Conservation (phyloP, 1,284 basidiomycete genomes). For the Abortiporus biennis region DNA sequence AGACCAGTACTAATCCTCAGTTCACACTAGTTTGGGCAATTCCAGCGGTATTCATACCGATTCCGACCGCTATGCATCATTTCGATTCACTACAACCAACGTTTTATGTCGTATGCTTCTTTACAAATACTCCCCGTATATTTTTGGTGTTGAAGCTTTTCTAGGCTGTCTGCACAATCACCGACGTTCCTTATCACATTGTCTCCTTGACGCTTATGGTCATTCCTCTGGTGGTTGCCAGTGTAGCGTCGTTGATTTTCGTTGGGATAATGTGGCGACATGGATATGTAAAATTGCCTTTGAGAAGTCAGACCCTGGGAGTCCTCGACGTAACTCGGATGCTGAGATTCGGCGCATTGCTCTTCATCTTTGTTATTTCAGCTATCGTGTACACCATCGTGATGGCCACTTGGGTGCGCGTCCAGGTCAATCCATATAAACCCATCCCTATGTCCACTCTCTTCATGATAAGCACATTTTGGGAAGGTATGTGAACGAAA, state of each 20-base stretch:
- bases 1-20: not conserved
- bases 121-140: not conserved
- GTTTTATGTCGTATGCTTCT: slow-evolving; percentile 5
- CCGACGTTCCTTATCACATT: slow-evolving; percentile 14
- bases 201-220: slow-evolving; percentile 17
- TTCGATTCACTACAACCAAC: slow-evolving; percentile 5
- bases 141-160: not conserved
- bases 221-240: slow-evolving; percentile 16
- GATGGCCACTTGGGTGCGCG: slow-evolving; percentile 16
- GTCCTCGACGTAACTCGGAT: slow-evolving; percentile 15
- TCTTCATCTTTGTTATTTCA: slow-evolving; percentile 19
- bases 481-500: slow-evolving; percentile 17
- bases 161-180: slow-evolving; percentile 18
- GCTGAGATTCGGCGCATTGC: slow-evolving; percentile 17
- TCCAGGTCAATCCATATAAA: not conserved
- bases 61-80: slow-evolving; percentile 12
- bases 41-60: slow-evolving; percentile 15
- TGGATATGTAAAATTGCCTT: slow-evolving; percentile 16
- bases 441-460: not conserved
- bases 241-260: slow-evolving; percentile 13
- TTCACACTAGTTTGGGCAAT: slow-evolving; percentile 18
- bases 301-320: slow-evolving; percentile 9
- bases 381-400: slow-evolving; percentile 17
- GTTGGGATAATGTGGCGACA: slow-evolving; percentile 15
- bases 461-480: slow-evolving; percentile 14